Conservation (phyloP, 2,329 filamentous ascomycete genomes). For the Hymenoscyphus occultus region DNA sequence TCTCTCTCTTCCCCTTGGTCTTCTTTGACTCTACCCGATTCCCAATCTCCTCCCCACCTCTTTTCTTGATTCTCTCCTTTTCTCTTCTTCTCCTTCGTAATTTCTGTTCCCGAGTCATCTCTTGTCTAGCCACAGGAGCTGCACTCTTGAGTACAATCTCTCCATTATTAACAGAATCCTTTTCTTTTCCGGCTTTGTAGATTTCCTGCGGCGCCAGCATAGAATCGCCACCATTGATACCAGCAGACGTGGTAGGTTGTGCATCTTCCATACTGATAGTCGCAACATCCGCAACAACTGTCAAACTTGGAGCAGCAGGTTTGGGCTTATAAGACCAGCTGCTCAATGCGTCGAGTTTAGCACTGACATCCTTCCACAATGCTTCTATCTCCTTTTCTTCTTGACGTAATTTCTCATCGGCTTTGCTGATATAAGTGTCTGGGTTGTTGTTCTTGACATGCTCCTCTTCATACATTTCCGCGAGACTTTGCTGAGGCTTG, state of each 20-base stretch:
- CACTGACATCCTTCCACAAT: constrained; percentile 78
- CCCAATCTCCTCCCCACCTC: constrained; percentile 48
- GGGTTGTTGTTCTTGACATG: constrained; percentile 77
- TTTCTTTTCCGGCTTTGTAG: constrained; percentile 74
- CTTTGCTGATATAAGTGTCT: constrained; percentile 72
- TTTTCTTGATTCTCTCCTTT: constrained; percentile 81
- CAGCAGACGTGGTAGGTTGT: constrained; percentile 77
- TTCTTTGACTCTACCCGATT: constrained; percentile 56
- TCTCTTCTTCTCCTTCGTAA: constrained; percentile 70
- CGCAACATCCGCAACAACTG: constrained; percentile 86
- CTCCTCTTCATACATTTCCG: constrained; percentile 92
- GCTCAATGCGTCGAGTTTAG: constrained; percentile 81
- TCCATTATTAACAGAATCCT: constrained; percentile 51
- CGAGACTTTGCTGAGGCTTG: constrained; percentile 83
- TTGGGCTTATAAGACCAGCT: constrained; percentile 97
- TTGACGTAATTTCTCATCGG: constrained; percentile 76
- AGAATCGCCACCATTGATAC: constrained; percentile 63
- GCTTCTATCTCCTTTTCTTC: constrained; percentile 80
- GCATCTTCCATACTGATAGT: constrained; percentile 94
- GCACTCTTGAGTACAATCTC: constrained; percentile 79
- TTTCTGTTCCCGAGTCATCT: constrained; percentile 88
- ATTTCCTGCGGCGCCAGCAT: constrained; percentile 92
- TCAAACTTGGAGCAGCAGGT: constrained; percentile 74
- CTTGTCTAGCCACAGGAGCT: constrained; percentile 73
- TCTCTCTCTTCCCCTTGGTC: constrained; percentile 51